These are phyloP conservation scores for Phytophthora hybrid DNA, from an alignment of 352 stramenopile species.

Conservation along the genomic window DNA sequence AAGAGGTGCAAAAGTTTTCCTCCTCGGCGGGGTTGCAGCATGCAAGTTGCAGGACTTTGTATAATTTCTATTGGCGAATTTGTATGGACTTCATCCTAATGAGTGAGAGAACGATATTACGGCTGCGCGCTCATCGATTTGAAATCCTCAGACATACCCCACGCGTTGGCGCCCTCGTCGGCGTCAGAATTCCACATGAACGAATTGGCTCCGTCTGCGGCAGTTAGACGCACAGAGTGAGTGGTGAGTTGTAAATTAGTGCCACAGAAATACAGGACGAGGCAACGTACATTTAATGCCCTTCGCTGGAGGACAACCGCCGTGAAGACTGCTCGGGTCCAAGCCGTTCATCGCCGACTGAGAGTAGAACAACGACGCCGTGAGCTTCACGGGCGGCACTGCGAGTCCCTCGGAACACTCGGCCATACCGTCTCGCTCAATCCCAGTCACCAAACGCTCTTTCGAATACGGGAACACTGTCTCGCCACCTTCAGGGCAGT, in stretches of 20 bases:
- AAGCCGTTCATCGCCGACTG: slow-evolving; percentile 69
- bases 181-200: slow-evolving; percentile 80
- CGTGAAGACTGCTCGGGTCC: slow-evolving; percentile 69
- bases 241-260: background rate
- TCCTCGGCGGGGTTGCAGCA: too few relatives aligned
- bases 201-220: slow-evolving; percentile 66
- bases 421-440: slow-evolving; percentile 67
- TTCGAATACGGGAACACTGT: slow-evolving; percentile 93
- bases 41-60: slow-evolving; percentile 6
- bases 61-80: too few relatives aligned
- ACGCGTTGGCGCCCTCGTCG: slow-evolving; percentile 71
- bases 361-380: slow-evolving; percentile 78
- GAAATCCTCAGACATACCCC: slow-evolving; percentile 53
- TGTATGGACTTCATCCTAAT: too few relatives aligned
- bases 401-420: slow-evolving; percentile 74
- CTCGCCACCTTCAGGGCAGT: slow-evolving; percentile 93
- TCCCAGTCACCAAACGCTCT: slow-evolving; percentile 60
- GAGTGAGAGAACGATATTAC: background rate
- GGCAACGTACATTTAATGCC: slow-evolving; percentile 68
- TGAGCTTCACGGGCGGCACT: slow-evolving; percentile 70
- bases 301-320: slow-evolving; percentile 62
- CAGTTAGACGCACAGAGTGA: slow-evolving; percentile 7
- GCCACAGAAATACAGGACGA: background rate
- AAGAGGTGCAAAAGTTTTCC: too few relatives aligned
- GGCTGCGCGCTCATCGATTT: slow-evolving; percentile 31